These are phyloP conservation scores for Pseudomonodictys pantanalensis DNA, from an alignment of 495 filamentous ascomycete species.

Conservation along the genomic window DNA sequence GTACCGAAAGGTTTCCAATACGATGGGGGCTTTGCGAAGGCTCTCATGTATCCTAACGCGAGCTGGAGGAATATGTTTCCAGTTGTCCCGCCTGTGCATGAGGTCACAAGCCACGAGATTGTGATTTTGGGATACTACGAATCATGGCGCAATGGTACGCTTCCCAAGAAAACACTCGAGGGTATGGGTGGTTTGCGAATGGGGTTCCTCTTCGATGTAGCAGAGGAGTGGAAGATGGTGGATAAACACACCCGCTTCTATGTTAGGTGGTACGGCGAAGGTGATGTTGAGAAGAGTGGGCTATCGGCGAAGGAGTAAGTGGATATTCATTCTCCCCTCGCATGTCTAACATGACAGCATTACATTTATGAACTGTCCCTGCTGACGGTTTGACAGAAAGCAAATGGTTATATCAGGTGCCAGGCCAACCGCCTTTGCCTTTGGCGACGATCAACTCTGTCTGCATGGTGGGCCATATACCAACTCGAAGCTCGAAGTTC, in stretches of 20 bases:
- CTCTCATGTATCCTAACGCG: not conserved
- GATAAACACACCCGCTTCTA: not conserved
- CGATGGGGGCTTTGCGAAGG: not conserved
- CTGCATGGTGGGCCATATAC: too few species aligned
- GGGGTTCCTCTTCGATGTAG: constrained; percentile 8
- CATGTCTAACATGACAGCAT: too few species aligned
- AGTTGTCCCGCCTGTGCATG: not conserved
- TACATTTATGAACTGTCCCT: too few species aligned
- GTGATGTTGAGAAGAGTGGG: too few species aligned
- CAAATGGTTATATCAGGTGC: too few species aligned
- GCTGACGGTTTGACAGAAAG: too few species aligned
- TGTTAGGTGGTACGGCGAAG: not conserved
- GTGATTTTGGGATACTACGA: not conserved
- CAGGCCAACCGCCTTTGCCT: not conserved
- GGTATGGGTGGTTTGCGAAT: not conserved
- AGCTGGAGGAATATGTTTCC: constrained; percentile 14
- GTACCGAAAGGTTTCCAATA: not conserved
- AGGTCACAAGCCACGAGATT: not conserved
- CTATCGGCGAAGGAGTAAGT: too few species aligned
- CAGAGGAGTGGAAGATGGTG: not conserved
- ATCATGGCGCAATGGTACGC: not conserved
- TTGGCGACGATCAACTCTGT: not conserved
- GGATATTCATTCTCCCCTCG: too few species aligned
- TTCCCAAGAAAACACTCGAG: not conserved
- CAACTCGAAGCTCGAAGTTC: not conserved